Conservation (phyloP, 2,329 filamentous ascomycete species). For the Plectosphaerella cucumerina region DNA sequence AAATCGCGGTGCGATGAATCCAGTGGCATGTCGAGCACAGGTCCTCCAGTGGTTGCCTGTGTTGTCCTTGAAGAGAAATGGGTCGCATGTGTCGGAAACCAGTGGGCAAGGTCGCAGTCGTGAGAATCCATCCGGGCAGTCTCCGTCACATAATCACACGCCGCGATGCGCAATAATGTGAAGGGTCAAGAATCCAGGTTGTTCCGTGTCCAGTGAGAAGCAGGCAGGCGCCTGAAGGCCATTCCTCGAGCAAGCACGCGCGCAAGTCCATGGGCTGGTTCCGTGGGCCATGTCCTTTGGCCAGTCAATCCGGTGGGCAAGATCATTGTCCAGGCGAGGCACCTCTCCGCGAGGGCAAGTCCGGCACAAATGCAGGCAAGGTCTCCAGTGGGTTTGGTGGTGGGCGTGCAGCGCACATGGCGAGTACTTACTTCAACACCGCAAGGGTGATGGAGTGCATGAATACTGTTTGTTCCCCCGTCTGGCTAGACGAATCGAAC, state of each 20-base stretch:
- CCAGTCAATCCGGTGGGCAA: neutral
- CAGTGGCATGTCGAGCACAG: too few relatives aligned
- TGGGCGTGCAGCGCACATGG: neutral
- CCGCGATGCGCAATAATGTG: too few relatives aligned
- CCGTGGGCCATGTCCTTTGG: neutral
- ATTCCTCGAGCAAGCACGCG: too few relatives aligned
- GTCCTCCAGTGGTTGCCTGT: too few relatives aligned
- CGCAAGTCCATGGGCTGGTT: neutral
- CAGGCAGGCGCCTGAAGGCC: too few relatives aligned
- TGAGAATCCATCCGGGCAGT: too few relatives aligned
- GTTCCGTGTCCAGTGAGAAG: too few relatives aligned
- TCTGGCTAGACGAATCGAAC: slow-evolving; percentile 1
- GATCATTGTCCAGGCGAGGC: neutral
- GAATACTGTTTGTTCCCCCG: slow-evolving; percentile 1
- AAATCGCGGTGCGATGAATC: neutral
- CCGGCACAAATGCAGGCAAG: neutral
- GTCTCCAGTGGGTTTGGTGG: neutral
- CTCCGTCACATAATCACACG: too few relatives aligned
- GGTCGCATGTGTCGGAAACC: too few relatives aligned
- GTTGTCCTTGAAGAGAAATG: too few relatives aligned
- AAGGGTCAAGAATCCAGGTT: too few relatives aligned
- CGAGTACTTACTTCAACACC: slow-evolving; percentile 1
- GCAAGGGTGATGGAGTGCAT: neutral
- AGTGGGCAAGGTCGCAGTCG: too few relatives aligned
- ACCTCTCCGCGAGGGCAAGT: neutral